Conservation (phyloP, 768 basidiomycete genomes). For the Leccinum rimulosum region DNA sequence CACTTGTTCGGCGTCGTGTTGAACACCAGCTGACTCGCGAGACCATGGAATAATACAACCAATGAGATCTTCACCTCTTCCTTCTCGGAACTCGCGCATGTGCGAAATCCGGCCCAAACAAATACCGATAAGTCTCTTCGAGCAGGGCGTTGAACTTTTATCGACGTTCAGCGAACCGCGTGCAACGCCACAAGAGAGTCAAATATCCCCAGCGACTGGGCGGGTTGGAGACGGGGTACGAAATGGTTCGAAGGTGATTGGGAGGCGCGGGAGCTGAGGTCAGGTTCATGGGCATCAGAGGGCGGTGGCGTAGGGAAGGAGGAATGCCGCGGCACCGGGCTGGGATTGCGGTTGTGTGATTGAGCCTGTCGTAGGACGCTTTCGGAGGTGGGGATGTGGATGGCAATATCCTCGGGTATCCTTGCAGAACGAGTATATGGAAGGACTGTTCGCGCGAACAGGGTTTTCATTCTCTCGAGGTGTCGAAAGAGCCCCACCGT, state of each 20-base stretch:
- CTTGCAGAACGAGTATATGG: background rate
- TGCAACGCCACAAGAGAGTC: conserved; percentile 8
- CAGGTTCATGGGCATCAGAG: conserved; percentile 15
- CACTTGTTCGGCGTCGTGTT: conserved; percentile 76
- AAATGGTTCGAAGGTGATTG: conserved; percentile 18
- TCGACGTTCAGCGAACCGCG: conserved; percentile 12
- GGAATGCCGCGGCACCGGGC: conserved; percentile 4
- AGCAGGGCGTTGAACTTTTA: conserved; percentile 51
- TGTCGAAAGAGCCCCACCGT: too few relatives aligned
- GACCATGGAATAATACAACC: conserved; percentile 75
- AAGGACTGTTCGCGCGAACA: background rate
- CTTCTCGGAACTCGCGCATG: background rate
- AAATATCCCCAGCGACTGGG: background rate
- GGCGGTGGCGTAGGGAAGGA: conserved; percentile 23
- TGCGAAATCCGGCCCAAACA: too few relatives aligned
- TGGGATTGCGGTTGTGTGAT: conserved; percentile 16
- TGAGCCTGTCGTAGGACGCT: conserved; percentile 4
- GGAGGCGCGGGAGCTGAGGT: conserved; percentile 27
- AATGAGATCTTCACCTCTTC: conserved; percentile 58
- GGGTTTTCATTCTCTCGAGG: too few relatives aligned
- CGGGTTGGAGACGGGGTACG: conserved; percentile 19
- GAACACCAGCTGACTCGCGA: conserved; percentile 65
- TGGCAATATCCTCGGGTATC: background rate
- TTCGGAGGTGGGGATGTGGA: background rate
- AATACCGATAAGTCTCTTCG: too few relatives aligned